phyloP scores from a whole-genome alignment of 352 stramenopile species.

The Chrysophaeum taylorii region DNA sequence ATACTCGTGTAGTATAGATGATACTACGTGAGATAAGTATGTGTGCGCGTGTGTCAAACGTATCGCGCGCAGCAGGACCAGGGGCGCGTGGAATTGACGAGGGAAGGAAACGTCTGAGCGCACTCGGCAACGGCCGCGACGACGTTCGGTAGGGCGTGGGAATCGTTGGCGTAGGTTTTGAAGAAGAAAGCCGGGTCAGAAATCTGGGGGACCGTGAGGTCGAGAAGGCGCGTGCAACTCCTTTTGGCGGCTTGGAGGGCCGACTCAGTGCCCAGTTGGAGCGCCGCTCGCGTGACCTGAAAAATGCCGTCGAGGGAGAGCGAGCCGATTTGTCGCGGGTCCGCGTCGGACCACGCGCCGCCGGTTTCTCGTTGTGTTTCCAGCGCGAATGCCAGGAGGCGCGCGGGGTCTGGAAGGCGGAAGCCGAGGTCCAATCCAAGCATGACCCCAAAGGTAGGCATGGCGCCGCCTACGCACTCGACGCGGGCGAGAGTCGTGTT shows the following conservation, averaged over 20 bases:
- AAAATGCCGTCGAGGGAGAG: not conserved
- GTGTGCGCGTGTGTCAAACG: too few species aligned
- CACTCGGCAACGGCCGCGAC: not conserved
- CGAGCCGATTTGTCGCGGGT: not conserved
- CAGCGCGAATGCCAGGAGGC: too few species aligned
- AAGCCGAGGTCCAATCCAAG: not conserved
- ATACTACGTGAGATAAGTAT: too few species aligned
- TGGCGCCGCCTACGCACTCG: not conserved
- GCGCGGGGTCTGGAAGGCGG: too few species aligned
- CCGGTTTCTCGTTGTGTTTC: not conserved
- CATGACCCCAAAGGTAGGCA: not conserved
- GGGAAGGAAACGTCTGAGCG: not conserved
- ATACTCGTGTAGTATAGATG: too few species aligned
- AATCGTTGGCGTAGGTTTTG: not conserved
- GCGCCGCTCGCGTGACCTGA: not conserved
- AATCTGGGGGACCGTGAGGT: not conserved
- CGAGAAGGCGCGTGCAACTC: not conserved
- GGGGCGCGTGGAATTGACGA: not conserved
- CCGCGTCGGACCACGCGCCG: not conserved
- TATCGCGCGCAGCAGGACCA: not conserved
- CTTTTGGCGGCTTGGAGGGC: too few species aligned
- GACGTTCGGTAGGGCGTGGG: slow-evolving; percentile 1
- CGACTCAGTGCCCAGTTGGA: not conserved
- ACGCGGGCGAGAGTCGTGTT: not conserved
- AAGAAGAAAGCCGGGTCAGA: not conserved